Evolutionary conservation across 371 early-diverging fungal species (phyloP).

Genomic region (Parasitella parasitica): DNA sequence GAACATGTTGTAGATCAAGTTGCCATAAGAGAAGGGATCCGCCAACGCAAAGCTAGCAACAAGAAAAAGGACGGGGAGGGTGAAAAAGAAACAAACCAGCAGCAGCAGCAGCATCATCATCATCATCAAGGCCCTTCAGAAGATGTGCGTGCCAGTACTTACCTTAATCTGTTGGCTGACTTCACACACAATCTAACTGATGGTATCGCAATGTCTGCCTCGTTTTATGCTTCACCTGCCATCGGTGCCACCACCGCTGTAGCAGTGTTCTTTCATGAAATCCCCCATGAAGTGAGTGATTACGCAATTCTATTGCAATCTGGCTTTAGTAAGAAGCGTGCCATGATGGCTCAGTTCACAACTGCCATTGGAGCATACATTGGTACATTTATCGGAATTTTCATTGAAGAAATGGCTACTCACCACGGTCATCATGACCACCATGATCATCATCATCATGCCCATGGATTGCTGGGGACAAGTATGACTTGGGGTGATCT

Average conservation of each 20-base stretch:
- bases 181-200: slow-evolving; percentile 92
- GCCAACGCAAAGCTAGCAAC: neutral
- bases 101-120: neutral
- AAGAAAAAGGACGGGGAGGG: neutral
- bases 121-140: neutral
- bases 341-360: slow-evolving; percentile 83
- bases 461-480: slow-evolving; percentile 49
- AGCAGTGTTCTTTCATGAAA: slow-evolving; percentile 93
- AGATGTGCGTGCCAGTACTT: slow-evolving; percentile 72
- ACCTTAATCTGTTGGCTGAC: slow-evolving; percentile 84
- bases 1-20: neutral
- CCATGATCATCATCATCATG: neutral
- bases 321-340: slow-evolving; percentile 74
- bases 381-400: slow-evolving; percentile 79
- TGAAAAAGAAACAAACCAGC: neutral
- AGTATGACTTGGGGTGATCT: slow-evolving; percentile 58
- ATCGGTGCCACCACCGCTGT: slow-evolving; percentile 86
- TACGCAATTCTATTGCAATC: slow-evolving; percentile 88
- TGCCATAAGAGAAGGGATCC: neutral
- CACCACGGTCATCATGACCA: slow-evolving; percentile 3
- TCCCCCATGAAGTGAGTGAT: slow-evolving; percentile 92
- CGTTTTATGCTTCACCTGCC: slow-evolving; percentile 80
- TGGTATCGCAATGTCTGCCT: slow-evolving; percentile 89
- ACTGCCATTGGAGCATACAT: slow-evolving; percentile 82
- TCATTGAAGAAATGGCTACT: slow-evolving; percentile 63